Percentiles rank a stretch among this genome's conserved stretches.
These are phyloP conservation scores for Lagenaria siceraria DNA, from an alignment of 306 rosid species.

Conservation along the genomic window DNA sequence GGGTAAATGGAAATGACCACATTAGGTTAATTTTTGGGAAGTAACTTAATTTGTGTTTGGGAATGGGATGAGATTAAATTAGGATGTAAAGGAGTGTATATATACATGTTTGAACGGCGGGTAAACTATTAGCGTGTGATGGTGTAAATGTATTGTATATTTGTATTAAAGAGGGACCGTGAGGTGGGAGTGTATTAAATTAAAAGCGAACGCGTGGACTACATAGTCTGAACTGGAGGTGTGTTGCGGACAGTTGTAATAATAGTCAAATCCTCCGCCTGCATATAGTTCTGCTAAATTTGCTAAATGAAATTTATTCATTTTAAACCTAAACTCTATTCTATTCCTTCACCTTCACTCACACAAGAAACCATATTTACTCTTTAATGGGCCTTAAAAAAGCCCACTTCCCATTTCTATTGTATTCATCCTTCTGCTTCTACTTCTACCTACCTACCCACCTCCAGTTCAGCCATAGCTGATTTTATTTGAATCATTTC, in stretches of 20 bases:
- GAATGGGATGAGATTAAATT: neutral
- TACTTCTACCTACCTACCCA: neutral
- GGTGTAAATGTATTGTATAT: neutral
- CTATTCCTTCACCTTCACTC: no score
- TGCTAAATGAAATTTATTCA: neutral
- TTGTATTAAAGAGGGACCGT: neutral
- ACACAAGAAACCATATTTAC: neutral
- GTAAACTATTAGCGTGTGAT: neutral
- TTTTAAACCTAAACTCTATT: no score
- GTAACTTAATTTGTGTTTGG: neutral
- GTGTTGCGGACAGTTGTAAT: conserved; percentile 1
- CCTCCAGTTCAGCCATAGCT: neutral
- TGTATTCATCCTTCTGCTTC: neutral
- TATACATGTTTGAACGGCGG: no score
- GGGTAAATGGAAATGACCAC: neutral
- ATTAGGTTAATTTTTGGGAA: neutral
- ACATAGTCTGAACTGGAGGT: neutral
- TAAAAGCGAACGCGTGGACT: conserved; percentile 1
- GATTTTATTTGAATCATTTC: neutral
- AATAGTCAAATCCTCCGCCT: neutral
- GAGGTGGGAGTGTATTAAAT: neutral
- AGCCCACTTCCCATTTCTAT: neutral
- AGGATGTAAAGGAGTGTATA: no score
- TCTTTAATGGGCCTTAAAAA: neutral
- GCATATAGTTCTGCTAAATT: neutral